Conservation (phyloP, 805 yeast species). For the Ogataea glucozyma region DNA sequence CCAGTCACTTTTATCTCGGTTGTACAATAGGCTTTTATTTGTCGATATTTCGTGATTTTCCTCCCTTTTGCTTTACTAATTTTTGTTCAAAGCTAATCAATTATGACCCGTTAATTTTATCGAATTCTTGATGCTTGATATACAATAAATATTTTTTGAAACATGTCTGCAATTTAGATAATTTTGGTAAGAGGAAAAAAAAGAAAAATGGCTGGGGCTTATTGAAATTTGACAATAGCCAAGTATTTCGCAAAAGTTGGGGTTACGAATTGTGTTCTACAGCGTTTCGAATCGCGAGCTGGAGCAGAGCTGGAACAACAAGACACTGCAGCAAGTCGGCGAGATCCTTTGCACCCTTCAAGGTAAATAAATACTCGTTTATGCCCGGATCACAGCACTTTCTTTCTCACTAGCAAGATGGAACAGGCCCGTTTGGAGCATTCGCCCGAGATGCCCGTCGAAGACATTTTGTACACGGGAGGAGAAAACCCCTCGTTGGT, state of each 20-base stretch:
- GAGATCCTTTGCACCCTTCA: too few species aligned
- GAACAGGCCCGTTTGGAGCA: slow-evolving; percentile 1
- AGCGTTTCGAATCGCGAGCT: neutral
- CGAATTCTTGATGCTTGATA: neutral
- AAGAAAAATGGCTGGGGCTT: slow-evolving; percentile 3
- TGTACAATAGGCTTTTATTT: slow-evolving; percentile 4
- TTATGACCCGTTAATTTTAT: too few species aligned
- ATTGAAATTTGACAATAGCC: neutral
- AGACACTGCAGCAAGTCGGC: too few species aligned
- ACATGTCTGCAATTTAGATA: slow-evolving; percentile 1
- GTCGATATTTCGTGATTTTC: neutral
- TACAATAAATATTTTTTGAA: neutral
- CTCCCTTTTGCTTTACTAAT: neutral
- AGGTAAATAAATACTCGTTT: too few species aligned
- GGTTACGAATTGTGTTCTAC: too few species aligned
- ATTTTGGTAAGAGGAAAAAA: neutral
- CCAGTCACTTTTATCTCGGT: neutral
- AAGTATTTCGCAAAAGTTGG: neutral
- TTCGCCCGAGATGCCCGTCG: slow-evolving; percentile 2
- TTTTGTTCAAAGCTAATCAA: neutral
- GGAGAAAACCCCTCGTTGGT: slow-evolving; percentile 3
- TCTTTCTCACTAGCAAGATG: neutral
- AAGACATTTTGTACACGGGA: neutral
- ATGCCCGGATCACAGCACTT: neutral
- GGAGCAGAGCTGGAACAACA: neutral